These are phyloP conservation scores for Taphrina betulina DNA, from an alignment of 1,139 yeast genomes.

Conservation along the genomic window DNA sequence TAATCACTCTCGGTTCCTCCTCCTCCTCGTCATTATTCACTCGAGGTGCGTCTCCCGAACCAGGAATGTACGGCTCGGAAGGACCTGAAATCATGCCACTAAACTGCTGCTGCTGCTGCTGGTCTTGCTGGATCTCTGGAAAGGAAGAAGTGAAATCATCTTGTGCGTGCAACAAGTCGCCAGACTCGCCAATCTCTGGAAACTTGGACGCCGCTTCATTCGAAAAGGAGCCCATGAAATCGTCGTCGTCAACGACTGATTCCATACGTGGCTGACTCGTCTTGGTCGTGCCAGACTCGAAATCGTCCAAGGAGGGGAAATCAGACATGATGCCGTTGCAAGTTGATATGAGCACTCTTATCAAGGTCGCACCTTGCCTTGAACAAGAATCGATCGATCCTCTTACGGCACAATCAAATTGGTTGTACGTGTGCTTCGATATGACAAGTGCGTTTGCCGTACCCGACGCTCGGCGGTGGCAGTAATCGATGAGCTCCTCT, in stretches of 20 bases:
- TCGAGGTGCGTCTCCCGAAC: constrained; percentile 16
- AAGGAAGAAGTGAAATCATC: constrained; percentile 5
- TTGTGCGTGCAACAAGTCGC: constrained; percentile 44
- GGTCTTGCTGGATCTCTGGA: constrained; percentile 13
- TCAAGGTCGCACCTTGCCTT: too few relatives aligned
- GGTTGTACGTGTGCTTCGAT: too few relatives aligned
- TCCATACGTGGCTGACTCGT: constrained; percentile 45
- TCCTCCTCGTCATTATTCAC: constrained; percentile 36
- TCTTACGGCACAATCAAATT: too few relatives aligned
- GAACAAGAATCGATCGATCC: too few relatives aligned
- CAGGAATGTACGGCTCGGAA: constrained; percentile 42
- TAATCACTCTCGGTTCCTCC: constrained; percentile 20
- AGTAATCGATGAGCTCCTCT: too few relatives aligned
- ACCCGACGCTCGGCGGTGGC: too few relatives aligned
- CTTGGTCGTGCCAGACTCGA: constrained; percentile 44
- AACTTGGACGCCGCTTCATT: constrained; percentile 7
- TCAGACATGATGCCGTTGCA: constrained; percentile 49
- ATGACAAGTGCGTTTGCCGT: too few relatives aligned
- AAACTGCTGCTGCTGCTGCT: constrained; percentile 5
- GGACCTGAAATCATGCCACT: constrained; percentile 42
- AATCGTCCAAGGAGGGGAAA: constrained; percentile 74
- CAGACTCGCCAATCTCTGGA: constrained; percentile 31
- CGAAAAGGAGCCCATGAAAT: constrained; percentile 50
- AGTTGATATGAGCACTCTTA: too few relatives aligned
- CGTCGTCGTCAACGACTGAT: constrained; percentile 59